Conservation (phyloP, 2,329 filamentous ascomycete genomes). For the Cercospora sp. region DNA sequence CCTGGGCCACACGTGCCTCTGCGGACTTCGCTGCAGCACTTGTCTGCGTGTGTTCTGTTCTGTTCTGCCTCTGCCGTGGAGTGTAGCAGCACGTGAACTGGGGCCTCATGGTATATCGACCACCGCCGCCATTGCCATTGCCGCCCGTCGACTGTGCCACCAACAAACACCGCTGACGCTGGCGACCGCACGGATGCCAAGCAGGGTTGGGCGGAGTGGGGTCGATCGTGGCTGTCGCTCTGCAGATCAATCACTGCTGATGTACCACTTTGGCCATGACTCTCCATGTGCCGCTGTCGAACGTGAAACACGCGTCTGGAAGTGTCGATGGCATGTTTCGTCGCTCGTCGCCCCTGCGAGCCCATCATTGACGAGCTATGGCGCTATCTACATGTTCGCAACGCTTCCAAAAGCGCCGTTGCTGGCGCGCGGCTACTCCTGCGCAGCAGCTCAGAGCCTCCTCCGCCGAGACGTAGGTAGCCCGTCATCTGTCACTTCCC, state of each 20-base stretch:
- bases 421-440: slow-evolving; percentile 2
- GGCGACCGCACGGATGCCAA: not conserved
- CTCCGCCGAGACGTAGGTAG: not conserved
- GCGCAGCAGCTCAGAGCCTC: not conserved
- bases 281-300: not conserved
- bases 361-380: slow-evolving; percentile 1
- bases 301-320: not conserved
- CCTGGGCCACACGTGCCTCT: not conserved
- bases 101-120: not conserved
- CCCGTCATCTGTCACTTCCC: not conserved
- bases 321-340: not conserved
- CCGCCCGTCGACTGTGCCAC: not conserved
- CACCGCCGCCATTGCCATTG: not conserved
- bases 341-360: not conserved
- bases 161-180: not conserved
- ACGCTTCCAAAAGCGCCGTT: slow-evolving; percentile 16
- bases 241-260: not conserved
- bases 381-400: slow-evolving; percentile 14
- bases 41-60: not conserved
- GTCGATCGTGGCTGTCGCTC: not conserved
- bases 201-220: not conserved
- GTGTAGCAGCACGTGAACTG: not conserved
- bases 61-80: not conserved
- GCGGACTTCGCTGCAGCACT: not conserved
- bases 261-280: not conserved